phyloP scores from a whole-genome alignment of 1,139 yeast species.

The Yamadazyma conglobata region DNA sequence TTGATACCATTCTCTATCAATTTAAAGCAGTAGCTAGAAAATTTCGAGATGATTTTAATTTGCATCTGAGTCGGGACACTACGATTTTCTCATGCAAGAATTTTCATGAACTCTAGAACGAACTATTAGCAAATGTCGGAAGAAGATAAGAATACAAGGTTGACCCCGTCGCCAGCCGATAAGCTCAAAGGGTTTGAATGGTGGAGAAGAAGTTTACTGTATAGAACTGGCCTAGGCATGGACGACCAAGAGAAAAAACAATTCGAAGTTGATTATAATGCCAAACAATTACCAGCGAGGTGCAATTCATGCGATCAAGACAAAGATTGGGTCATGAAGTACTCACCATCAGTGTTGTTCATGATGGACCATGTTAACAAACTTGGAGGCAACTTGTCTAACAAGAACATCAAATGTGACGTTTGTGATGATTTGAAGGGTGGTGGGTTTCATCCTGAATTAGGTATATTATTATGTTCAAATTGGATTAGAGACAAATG shows the following conservation, averaged over 20 bases:
- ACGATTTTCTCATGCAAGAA: neutral
- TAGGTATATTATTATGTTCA: constrained; percentile 84
- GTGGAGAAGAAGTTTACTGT: constrained; percentile 76
- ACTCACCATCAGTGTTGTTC: constrained; percentile 83
- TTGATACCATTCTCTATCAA: constrained; percentile 57
- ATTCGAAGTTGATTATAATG: constrained; percentile 55
- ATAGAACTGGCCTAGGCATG: constrained; percentile 70
- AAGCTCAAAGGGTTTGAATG: constrained; percentile 58
- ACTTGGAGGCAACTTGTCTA: constrained; percentile 51
- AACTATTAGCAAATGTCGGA: neutral
- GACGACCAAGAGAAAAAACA: constrained; percentile 49
- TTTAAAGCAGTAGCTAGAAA: no score
- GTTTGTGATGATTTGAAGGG: constrained; percentile 83
- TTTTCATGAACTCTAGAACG: neutral
- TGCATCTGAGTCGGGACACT: neutral
- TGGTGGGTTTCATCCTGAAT: constrained; percentile 90
- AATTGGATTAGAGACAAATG: constrained; percentile 74
- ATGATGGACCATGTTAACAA: constrained; percentile 82
- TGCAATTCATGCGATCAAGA: constrained; percentile 70
- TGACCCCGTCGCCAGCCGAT: constrained; percentile 21
- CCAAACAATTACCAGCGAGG: constrained; percentile 44
- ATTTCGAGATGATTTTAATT: constrained; percentile 1
- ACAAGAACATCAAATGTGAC: constrained; percentile 67
- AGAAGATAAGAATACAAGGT: neutral
- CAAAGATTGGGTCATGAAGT: constrained; percentile 73